Evolutionary conservation across 2,329 filamentous ascomycete species (phyloP), one percentile per base, ranked within the genome.

Genomic region (Hypoxylon sp.): DNA sequence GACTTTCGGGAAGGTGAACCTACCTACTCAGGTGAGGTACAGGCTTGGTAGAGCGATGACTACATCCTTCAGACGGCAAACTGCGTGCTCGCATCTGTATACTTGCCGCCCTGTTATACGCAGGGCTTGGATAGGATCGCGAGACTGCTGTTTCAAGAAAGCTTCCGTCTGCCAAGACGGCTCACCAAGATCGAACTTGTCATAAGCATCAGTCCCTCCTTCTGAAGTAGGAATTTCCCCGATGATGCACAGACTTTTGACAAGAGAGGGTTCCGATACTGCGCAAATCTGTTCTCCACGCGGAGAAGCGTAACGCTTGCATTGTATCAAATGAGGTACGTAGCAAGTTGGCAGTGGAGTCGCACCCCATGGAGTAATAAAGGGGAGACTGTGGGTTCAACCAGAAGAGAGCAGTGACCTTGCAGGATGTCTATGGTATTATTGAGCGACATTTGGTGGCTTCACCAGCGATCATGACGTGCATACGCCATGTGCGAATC

Each of bases 1-100:
- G 79, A 75, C 79, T 78, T 67, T 69, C 81, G 30, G 81, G 81
- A 12, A 76, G 79, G 45, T 82, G 67, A 71, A 53, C 36, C 44
- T 26, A 24, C 24, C 24, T 26, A 26, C 40, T 38, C 33, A 52
- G 38, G 46, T 54, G 50, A 52, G 56, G 42, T 44, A 57, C 33
- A 26, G 8, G 33, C 59, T 61, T 67, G 49, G 36, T 45, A 67
- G 54, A 64, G 58, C 16, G 64, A 20, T 26, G 14, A 38, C 12
- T 45, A 16, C 56, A 18, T 28, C 28, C 22, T 62, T 57, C 26
- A 46, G 8, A 62, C 36, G 44, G 30, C 45, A 54, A 30, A 44
- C 33, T 53, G 53, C 46, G 59, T 51, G 24, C 49, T 28, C 44
- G 46, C 55, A 55, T 58, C 55, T 63, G 58, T 40, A 45, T 45